phyloP scores from a whole-genome alignment of 2,329 filamentous ascomycete genomes.

The Venturia oleaginea region DNA sequence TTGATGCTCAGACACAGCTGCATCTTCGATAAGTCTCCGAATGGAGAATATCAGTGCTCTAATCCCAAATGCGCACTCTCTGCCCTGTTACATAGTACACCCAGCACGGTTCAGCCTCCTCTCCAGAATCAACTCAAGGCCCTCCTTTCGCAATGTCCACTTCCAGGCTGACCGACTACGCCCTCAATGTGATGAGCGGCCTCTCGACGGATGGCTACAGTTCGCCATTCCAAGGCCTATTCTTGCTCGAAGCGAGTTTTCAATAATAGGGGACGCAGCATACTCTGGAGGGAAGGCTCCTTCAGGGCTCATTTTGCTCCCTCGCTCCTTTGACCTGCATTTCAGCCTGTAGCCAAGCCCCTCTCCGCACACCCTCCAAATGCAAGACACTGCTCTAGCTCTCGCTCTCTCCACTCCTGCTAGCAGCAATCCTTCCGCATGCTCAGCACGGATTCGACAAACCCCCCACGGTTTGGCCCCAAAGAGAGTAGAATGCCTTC shows the following conservation, averaged over 20 bases:
- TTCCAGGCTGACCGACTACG: neutral
- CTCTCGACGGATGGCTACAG: neutral
- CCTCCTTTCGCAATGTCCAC: too few relatives aligned
- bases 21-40: neutral
- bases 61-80: neutral
- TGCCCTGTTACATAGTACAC: neutral
- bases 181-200: neutral
- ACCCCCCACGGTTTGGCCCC: neutral
- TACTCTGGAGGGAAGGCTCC: neutral
- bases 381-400: conserved; percentile 1
- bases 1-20: neutral
- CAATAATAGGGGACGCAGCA: neutral
- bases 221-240: neutral
- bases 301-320: neutral
- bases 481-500: neutral
- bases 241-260: neutral
- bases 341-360: neutral
- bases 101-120: neutral
- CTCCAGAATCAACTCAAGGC: neutral
- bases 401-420: neutral
- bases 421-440: neutral
- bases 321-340: neutral
- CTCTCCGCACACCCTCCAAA: neutral
- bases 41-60: neutral
- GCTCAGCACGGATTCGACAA: neutral